phyloP scores from a whole-genome alignment of 176 grass and related monocot species.

The Otatea glauca region DNA sequence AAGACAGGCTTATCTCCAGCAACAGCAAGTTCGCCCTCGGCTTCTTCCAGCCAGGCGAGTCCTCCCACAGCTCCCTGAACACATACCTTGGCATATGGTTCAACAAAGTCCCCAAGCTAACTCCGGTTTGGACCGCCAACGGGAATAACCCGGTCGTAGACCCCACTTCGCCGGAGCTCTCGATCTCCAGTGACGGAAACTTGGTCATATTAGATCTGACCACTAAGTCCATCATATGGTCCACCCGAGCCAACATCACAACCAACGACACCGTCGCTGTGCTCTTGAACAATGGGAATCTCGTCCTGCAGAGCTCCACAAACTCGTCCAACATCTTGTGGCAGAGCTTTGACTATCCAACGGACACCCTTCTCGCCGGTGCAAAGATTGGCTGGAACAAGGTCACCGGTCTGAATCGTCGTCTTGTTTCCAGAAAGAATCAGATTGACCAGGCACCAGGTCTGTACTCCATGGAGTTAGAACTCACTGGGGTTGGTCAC shows the following conservation, averaged over 20 bases:
- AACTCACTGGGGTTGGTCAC: no score
- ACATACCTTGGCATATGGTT: constrained; percentile 51
- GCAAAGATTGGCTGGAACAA: background rate
- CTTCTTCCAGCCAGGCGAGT: constrained; percentile 7
- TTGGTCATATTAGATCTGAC: constrained; percentile 21
- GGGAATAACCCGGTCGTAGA: constrained; percentile 28
- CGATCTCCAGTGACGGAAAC: constrained; percentile 39
- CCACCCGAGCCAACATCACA: background rate
- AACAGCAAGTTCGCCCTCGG: constrained; percentile 15
- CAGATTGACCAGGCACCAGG: background rate
- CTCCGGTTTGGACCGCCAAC: constrained; percentile 45
- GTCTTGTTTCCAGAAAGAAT: background rate
- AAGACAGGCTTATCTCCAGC: constrained; percentile 26
- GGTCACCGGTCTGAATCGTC: background rate
- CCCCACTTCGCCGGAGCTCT: background rate
- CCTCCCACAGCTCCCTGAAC: background rate
- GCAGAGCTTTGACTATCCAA: background rate
- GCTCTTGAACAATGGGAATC: background rate
- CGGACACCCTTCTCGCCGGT: background rate
- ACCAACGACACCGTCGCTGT: background rate
- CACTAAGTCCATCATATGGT: background rate
- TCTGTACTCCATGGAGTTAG: background rate
- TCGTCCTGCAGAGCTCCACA: background rate
- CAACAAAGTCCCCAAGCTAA: constrained; percentile 27
- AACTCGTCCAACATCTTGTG: background rate